phyloP scores from a whole-genome alignment of 352 stramenopile genomes.

The Phytopythium litorale region DNA sequence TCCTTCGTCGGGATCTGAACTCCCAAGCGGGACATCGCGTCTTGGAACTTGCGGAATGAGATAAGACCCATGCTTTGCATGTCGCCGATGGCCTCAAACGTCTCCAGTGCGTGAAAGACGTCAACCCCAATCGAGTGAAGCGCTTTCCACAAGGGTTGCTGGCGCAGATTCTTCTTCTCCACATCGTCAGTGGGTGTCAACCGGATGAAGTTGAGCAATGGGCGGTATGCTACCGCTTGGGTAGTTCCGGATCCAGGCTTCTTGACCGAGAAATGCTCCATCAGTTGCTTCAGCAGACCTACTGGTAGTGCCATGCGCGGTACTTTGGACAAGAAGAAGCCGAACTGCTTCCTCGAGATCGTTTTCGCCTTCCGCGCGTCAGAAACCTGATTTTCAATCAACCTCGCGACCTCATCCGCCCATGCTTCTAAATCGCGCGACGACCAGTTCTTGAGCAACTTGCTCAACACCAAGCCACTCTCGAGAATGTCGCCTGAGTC shows the following conservation, averaged over 20 bases:
- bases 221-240: conserved; percentile 27
- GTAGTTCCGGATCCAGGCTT: conserved; percentile 6
- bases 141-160: conserved; percentile 20
- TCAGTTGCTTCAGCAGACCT: conserved; percentile 30
- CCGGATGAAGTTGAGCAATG: conserved; percentile 48
- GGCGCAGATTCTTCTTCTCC: conserved; percentile 21
- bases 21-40: conserved; percentile 29
- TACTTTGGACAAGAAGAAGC: conserved; percentile 46
- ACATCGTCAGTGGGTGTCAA: conserved; percentile 28
- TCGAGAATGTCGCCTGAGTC: conserved; percentile 22
- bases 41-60: conserved; percentile 41
- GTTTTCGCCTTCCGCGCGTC: conserved; percentile 20
- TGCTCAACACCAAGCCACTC: conserved; percentile 32
- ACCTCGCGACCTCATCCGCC: conserved; percentile 24
- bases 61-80: conserved; percentile 37
- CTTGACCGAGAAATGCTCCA: conserved; percentile 38
- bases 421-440: conserved; percentile 33
- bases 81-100: conserved; percentile 40
- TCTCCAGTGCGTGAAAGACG: conserved; percentile 25
- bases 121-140: conserved; percentile 27
- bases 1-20: conserved; percentile 34
- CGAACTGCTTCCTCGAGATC: conserved; percentile 46
- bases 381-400: conserved; percentile 36
- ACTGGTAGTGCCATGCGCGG: conserved; percentile 39
- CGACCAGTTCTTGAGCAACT: conserved; percentile 35